phyloP scores from a whole-genome alignment of 495 filamentous ascomycete genomes.

The Podospora appendiculata region DNA sequence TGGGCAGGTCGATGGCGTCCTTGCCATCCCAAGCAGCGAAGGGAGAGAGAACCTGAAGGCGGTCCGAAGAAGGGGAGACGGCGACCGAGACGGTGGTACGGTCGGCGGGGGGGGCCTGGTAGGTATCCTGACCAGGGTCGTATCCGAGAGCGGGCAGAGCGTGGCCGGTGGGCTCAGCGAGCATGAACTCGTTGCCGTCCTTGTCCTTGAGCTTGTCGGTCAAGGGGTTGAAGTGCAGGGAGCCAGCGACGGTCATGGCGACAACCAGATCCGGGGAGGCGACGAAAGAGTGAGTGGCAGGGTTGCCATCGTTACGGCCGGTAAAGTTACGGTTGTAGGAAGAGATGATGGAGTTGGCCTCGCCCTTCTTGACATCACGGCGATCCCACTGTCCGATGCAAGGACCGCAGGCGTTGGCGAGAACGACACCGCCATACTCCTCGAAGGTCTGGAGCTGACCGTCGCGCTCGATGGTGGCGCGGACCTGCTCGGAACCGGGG shows the following conservation, averaged over 20 bases:
- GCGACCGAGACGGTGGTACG: conserved; percentile 64
- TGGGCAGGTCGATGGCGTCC: conserved; percentile 79
- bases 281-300: conserved; percentile 96
- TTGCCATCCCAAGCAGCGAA: conserved; percentile 93
- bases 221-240: conserved; percentile 93
- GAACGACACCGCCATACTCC: conserved; percentile 92
- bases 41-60: conserved; percentile 83
- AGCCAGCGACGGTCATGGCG: conserved; percentile 83
- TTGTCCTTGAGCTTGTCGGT: conserved; percentile 91
- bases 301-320: conserved; percentile 98
- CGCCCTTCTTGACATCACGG: conserved; percentile 91
- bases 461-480: conserved; percentile 89
- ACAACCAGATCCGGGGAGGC: conserved; percentile 96
- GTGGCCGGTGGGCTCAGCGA: conserved; percentile 70
- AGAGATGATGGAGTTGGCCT: conserved; percentile 57
- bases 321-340: conserved; percentile 78
- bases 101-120: conserved; percentile 89
- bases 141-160: conserved; percentile 78
- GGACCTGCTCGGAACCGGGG: conserved; percentile 95
- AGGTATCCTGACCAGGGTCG: conserved; percentile 90
- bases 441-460: conserved; percentile 95
- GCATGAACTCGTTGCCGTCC: conserved; percentile 93
- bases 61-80: conserved; percentile 85
- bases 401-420: conserved; percentile 92
- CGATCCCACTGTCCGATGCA: conserved; percentile 89